Percentiles rank a stretch among this genome's conserved stretches.
Conservation (phyloP, 331 rosid species). For the Stylosanthes scabra region DNA sequence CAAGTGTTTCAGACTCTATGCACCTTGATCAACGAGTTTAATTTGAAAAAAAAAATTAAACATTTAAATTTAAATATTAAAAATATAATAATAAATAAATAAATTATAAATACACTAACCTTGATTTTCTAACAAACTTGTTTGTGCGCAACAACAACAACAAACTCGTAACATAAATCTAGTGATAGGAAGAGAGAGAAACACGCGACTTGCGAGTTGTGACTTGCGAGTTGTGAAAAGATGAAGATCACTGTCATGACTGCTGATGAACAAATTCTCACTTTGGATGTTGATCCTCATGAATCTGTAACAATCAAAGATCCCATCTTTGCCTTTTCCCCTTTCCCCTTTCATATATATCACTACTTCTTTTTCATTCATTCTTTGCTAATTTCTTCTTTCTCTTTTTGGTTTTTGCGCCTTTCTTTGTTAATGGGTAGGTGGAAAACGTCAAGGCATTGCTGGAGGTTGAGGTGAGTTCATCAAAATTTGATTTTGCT, state of each 20-base stretch:
- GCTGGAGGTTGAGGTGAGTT: slow-evolving; percentile 93
- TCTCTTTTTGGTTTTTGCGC: neutral
- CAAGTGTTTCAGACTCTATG: neutral
- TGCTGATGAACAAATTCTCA: slow-evolving; percentile 78
- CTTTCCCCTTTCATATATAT: no score
- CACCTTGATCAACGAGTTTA: neutral
- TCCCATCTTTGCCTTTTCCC: slow-evolving; percentile 23
- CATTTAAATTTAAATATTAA: no score
- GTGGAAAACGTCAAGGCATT: slow-evolving; percentile 93
- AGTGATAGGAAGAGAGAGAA: slow-evolving; percentile 14
- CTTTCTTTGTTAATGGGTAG: slow-evolving; percentile 37
- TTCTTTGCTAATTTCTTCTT: neutral
- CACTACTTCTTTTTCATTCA: slow-evolving; percentile 11
- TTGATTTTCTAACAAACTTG: neutral
- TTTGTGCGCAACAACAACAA: neutral
- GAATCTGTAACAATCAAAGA: slow-evolving; percentile 70
- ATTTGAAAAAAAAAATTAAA: neutral
- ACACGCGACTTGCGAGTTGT: neutral
- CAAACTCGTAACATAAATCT: slow-evolving; percentile 13
- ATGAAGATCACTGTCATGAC: slow-evolving; percentile 98
- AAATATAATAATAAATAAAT: neutral
- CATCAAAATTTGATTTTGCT: slow-evolving; percentile 6
- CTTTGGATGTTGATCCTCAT: slow-evolving; percentile 85
- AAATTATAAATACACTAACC: no score
- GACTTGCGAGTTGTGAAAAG: slow-evolving; percentile 32